Conservation (phyloP, 139 green algal genomes). For the Micractinium conductrix region DNA sequence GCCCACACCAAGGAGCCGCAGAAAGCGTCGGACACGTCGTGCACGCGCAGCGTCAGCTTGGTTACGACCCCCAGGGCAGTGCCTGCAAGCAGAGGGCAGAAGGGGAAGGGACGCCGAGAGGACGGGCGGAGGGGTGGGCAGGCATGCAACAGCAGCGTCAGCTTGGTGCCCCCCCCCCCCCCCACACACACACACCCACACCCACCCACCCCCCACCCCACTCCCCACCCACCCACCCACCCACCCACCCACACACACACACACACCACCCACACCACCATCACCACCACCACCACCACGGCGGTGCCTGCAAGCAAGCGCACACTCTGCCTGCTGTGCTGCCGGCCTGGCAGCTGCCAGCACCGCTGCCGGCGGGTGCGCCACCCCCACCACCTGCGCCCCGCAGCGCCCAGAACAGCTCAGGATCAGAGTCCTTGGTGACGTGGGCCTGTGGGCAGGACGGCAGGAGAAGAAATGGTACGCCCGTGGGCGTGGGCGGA, state of each 20-base stretch:
- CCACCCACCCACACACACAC: background rate
- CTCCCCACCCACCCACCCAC: too few relatives aligned
- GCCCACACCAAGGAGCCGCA: background rate
- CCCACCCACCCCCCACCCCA: too few relatives aligned
- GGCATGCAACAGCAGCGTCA: too few relatives aligned
- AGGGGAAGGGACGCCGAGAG: too few relatives aligned
- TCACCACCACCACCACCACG: too few relatives aligned
- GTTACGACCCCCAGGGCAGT: background rate
- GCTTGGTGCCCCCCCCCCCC: too few relatives aligned
- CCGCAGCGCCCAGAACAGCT: slow-evolving; percentile 18
- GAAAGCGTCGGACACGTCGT: background rate
- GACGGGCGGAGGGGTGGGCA: background rate
- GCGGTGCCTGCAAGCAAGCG: background rate
- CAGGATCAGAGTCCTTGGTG: background rate
- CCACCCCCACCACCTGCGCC: background rate
- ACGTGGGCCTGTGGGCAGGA: background rate
- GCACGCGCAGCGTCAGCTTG: slow-evolving; percentile 28
- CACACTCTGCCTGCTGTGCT: background rate
- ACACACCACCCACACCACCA: too few relatives aligned
- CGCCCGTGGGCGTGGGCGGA: too few relatives aligned
- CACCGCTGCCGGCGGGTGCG: background rate
- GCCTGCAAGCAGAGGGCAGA: background rate
- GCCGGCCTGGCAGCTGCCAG: background rate
- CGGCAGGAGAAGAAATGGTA: background rate
- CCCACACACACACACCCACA: too few relatives aligned